Percentiles rank a stretch among this genome's conserved stretches.
phyloP scores from a whole-genome alignment of 805 yeast genomes.

The Nakazawaea peltata region DNA sequence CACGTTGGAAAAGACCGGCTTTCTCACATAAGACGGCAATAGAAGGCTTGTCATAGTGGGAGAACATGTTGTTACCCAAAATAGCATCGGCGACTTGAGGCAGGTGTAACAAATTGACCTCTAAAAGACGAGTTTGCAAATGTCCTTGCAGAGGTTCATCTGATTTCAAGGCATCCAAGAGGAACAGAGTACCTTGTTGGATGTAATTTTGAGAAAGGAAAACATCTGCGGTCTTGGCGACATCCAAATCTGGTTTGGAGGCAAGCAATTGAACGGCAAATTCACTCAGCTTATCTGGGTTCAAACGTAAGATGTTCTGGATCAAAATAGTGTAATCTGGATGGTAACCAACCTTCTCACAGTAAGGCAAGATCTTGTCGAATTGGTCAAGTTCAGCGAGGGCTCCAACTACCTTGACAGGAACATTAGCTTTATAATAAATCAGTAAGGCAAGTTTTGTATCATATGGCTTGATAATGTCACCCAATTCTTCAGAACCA shows the following conservation, averaged over 20 bases:
- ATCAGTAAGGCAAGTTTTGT: slow-evolving; percentile 83
- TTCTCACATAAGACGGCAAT: slow-evolving; percentile 90
- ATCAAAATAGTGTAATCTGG: slow-evolving; percentile 88
- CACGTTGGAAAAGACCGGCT: slow-evolving; percentile 93
- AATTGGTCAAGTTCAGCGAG: slow-evolving; percentile 95
- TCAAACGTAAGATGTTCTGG: slow-evolving; percentile 83
- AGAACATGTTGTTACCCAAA: slow-evolving; percentile 89
- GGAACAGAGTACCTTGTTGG: slow-evolving; percentile 97
- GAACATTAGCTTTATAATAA: slow-evolving; percentile 74
- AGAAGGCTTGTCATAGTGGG: slow-evolving; percentile 90
- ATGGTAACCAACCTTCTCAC: slow-evolving; percentile 78
- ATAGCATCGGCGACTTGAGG: slow-evolving; percentile 99
- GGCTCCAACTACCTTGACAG: slow-evolving; percentile 83
- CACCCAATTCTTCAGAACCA: slow-evolving; percentile 96
- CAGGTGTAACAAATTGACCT: slow-evolving; percentile 87
- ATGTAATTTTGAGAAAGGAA: slow-evolving; percentile 90
- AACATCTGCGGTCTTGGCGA: slow-evolving; percentile 86
- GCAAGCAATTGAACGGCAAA: slow-evolving; percentile 83
- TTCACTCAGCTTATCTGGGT: slow-evolving; percentile 98
- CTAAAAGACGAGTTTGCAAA: slow-evolving; percentile 88
- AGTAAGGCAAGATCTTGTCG: slow-evolving; percentile 90
- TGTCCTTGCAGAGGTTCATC: slow-evolving; percentile 94
- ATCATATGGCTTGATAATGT: slow-evolving; percentile 84
- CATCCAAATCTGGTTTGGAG: slow-evolving; percentile 56
- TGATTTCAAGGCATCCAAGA: slow-evolving; percentile 89